Evolutionary conservation across 805 yeast genomes (phyloP), one percentile per base, ranked within the genome.

Genomic region (Metschnikowia shivogae): DNA sequence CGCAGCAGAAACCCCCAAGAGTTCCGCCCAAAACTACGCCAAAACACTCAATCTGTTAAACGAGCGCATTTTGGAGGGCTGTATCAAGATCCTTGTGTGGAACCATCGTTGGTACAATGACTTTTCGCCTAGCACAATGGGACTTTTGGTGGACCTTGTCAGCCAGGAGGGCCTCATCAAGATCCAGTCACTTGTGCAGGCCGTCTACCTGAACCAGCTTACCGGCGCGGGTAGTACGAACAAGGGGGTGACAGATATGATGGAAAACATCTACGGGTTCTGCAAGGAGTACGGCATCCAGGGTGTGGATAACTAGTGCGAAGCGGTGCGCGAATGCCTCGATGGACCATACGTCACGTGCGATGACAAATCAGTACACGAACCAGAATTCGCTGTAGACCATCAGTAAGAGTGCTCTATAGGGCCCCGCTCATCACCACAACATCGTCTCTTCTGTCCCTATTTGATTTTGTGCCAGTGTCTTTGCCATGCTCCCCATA

Each of bases 61-160:
- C 57, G 77, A 73, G 41, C 72, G 74, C 50, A 79, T 88, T 10
- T 70, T 90, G 47, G 89, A 84, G 46, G 68, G 84, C 19, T 66
- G 82, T 45, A 87, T 90, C 30, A 86, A 85, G 57, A 69, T 93
- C 43, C 69, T 84, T n/a, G 95, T 93, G n/a, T 95, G 98, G 97
- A 86, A 89, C 60, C 97, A 90, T 64, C 80, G 99, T 60, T 93
- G 99, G 99, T 95, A 92, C 67, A 78, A 83, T 52, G 97, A 92
- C 53, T 92, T 89, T 60, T 82, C 95, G 7, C 86, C 95, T 17
- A 70, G 71, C 39, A 69, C 89, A 39, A 60, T 82, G n/a, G 61
- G 67, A n/a, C 68, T 81, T 0, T 65, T 89, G 47, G 68, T 78
- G 17, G 77, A 74, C 43, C 70, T 89, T 44, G 81, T 88, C 20